phyloP scores from a whole-genome alignment of 2,329 filamentous ascomycete genomes.

The Elsinoe perseae region DNA sequence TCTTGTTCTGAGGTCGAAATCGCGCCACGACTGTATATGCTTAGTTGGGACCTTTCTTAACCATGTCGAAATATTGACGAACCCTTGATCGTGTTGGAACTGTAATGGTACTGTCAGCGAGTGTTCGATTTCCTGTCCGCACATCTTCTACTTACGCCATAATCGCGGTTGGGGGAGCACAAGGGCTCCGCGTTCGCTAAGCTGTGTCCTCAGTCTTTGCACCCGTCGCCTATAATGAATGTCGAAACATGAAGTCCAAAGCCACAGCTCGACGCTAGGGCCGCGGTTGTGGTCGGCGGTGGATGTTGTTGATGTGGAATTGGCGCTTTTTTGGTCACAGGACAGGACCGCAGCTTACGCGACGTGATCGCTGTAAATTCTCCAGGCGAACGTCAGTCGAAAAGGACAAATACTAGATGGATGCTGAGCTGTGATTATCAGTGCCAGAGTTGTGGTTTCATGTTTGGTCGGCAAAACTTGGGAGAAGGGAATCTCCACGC shows the following conservation, averaged over 20 bases:
- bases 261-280: background rate
- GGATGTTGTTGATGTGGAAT: background rate
- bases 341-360: background rate
- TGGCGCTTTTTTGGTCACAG: background rate
- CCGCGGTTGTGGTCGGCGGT: background rate
- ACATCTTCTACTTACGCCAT: constrained; percentile 40
- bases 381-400: background rate
- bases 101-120: constrained; percentile 26
- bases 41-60: constrained; percentile 18
- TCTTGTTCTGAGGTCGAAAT: constrained; percentile 93
- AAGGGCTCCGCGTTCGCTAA: background rate
- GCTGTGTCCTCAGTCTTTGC: background rate
- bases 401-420: background rate
- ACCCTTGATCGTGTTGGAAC: constrained; percentile 43
- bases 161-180: constrained; percentile 24
- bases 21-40: constrained; percentile 81
- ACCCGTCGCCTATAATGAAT: background rate
- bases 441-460: constrained; percentile 12
- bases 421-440: background rate
- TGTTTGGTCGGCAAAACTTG: constrained; percentile 16
- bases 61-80: constrained; percentile 18
- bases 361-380: background rate
- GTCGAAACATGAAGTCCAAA: background rate
- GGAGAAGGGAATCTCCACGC: background rate
- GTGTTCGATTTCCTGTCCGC: constrained; percentile 13